Conservation (phyloP, 1,284 basidiomycete species). For the Marasmius oreades region DNA sequence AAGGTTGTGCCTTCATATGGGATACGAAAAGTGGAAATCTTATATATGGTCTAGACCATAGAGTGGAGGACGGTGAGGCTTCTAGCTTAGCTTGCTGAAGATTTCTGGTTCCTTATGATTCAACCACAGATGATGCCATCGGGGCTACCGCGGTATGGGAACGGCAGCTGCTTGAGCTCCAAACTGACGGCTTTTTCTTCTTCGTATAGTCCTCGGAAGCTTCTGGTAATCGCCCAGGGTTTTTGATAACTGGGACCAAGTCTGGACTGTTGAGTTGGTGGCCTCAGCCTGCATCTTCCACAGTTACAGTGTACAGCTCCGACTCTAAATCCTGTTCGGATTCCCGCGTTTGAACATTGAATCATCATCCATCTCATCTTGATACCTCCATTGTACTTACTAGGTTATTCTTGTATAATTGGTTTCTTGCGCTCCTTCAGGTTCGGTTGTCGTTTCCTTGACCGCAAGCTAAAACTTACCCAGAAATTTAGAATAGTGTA, state of each 20-base stretch:
- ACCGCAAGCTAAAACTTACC: neutral
- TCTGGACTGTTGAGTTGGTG: constrained; percentile 56
- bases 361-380: too few relatives aligned
- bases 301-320: too few relatives aligned
- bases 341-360: too few relatives aligned
- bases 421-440: too few relatives aligned
- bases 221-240: constrained; percentile 18
- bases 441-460: neutral
- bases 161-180: neutral
- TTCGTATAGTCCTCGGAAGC: constrained; percentile 5
- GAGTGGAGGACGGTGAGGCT: constrained; percentile 12
- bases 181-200: constrained; percentile 6
- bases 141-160: constrained; percentile 53
- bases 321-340: too few relatives aligned
- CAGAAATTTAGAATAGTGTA: neutral
- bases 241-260: constrained; percentile 53
- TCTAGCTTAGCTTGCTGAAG: neutral
- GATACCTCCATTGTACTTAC: too few relatives aligned
- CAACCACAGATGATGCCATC: constrained; percentile 43
- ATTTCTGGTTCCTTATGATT: constrained; percentile 13
- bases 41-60: constrained; percentile 54
- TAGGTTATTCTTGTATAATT: too few relatives aligned
- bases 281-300: constrained; percentile 40
- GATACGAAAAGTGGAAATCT: constrained; percentile 47
- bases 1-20: constrained; percentile 57